Base-by-base conservation (phyloP, 805 yeast genomes). In the Geotrichum ghanense region DNA sequence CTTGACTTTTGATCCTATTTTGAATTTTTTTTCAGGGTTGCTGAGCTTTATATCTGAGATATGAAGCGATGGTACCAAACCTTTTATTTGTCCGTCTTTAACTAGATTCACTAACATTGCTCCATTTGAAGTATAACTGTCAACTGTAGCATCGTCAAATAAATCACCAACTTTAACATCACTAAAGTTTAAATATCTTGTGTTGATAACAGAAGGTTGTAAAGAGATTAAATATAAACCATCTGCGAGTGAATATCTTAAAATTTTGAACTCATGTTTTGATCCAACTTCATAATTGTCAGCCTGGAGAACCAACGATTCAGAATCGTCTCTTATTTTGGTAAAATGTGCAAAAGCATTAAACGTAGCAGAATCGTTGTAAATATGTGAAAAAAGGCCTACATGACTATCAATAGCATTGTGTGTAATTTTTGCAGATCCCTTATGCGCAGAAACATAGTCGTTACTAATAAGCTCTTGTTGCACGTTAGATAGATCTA, bases 11-110 rank as follows among this genome's bases (percentile, higher is more conserved):
- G 82, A 69, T 9, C 96, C 97, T 41, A 81, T 78, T 64, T 84
- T 85, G 72, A 81, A 90, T 58, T 87, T 86, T 69, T 92, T 76
- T 65, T 92, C 97, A 3, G 98, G 98, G 59, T 90, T 82, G 2
- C 78, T 77, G 52, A 90, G 70, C 60, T 79, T 81, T 48, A 83
- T 73, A 63, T 92, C 99, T 54, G 95, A 81, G 63, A 92, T 75
- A 56, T 90, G 95, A 22, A 68, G 59, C 22, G 78, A 70, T 12
- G 85, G 81, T 23, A 86, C 97, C 51, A 74, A 67, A 3, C 87
- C 98, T 40, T 74, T 79, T 43, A 75, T 73, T 16, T 4, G 37
- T n/a, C 37, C 37, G 16, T 31, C 37, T 31, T 31, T 31, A n/a
- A 24, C 21, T 7, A 39, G 42, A 55, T 75, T 78, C 24, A 92